These are phyloP conservation scores for Coniosporium tulheliwenetii DNA, from an alignment of 2,329 filamentous ascomycete genomes.

Conservation along the genomic window DNA sequence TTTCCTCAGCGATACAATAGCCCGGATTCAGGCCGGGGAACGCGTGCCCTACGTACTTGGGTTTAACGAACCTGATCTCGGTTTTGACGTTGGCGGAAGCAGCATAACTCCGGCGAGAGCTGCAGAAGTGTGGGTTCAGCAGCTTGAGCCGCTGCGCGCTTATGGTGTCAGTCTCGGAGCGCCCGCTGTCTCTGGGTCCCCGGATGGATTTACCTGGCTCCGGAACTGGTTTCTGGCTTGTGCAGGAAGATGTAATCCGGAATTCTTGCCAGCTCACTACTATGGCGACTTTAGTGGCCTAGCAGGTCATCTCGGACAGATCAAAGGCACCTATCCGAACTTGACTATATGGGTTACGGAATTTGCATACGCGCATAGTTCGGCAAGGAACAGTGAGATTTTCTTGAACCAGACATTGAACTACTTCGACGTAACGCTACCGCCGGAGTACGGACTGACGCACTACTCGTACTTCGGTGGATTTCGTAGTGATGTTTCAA, in stretches of 20 bases:
- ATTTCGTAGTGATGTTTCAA: conserved; percentile 54
- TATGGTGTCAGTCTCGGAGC: conserved; percentile 51
- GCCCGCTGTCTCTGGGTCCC: conserved; percentile 51
- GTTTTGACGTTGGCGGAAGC: conserved; percentile 41
- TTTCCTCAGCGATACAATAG: conserved; percentile 45
- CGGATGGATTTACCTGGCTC: conserved; percentile 50
- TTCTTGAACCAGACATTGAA: conserved; percentile 4
- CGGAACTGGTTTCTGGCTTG: conserved; percentile 47
- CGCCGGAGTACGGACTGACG: conserved; percentile 27
- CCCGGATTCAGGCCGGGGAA: conserved; percentile 33
- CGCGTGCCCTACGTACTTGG: conserved; percentile 54
- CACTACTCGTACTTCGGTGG: conserved; percentile 64
- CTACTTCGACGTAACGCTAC: not conserved
- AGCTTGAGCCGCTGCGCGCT: conserved; percentile 53
- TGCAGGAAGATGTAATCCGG: conserved; percentile 26
- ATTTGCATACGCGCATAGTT: conserved; percentile 44
- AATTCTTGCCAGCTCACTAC: conserved; percentile 37
- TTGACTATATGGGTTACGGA: conserved; percentile 64
- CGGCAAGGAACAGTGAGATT: conserved; percentile 50
- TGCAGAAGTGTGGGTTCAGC: conserved; percentile 52
- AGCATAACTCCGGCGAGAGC: conserved; percentile 43
- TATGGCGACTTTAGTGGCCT: conserved; percentile 54
- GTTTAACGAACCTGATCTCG: conserved; percentile 67
- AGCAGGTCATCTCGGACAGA: conserved; percentile 48
- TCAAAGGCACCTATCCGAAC: conserved; percentile 33